phyloP scores from a whole-genome alignment of 345 rosid species.

The Eucalyptus regnans region DNA sequence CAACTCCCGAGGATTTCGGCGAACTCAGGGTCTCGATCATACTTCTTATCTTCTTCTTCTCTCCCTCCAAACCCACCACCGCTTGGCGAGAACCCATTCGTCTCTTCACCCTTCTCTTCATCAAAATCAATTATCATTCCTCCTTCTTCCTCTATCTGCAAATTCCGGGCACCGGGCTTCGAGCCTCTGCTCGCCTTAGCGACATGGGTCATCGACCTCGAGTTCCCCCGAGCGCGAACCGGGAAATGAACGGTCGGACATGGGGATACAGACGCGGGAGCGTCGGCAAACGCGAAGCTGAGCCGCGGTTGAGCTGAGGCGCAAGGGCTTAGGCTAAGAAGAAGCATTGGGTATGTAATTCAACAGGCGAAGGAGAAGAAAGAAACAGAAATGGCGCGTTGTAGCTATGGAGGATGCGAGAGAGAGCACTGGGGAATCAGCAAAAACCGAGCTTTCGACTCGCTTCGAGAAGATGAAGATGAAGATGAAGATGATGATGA shows the following conservation, averaged over 20 bases:
- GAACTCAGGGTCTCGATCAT: conserved; percentile 80
- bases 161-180: not conserved
- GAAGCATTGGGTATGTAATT: not conserved
- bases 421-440: not conserved
- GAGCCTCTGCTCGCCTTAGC: not conserved
- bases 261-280: conserved; percentile 2
- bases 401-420: not conserved
- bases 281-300: not conserved
- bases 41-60: conserved; percentile 33
- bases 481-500: not conserved
- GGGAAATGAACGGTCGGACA: conserved; percentile 6
- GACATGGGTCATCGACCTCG: not conserved
- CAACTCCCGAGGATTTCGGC: conserved; percentile 74
- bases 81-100: conserved; percentile 3
- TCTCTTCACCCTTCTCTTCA: conserved; percentile 2
- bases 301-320: not conserved
- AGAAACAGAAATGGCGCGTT: not conserved
- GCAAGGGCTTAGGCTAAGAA: conserved; percentile 3
- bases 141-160: conserved; percentile 1
- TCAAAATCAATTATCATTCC: not conserved
- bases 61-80: conserved; percentile 19
- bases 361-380: not conserved
- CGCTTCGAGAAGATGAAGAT: not conserved
- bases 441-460: not conserved
- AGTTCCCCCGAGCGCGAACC: not conserved